Evolutionary conservation across 148 eudicot species (phyloP).

Genomic region (Chenopodium quinoa): DNA sequence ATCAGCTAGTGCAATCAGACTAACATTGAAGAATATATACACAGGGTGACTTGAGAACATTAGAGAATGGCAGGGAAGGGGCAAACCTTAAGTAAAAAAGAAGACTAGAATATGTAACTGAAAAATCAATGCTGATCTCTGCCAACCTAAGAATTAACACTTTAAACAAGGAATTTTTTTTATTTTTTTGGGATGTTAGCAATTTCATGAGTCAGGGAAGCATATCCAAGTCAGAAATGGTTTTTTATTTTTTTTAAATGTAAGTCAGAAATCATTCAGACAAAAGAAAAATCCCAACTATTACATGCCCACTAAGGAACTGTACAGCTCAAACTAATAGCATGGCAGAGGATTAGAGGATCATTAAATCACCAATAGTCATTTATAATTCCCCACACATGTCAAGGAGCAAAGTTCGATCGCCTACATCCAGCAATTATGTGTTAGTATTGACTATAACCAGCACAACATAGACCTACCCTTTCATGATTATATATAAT

Average conservation of each 20-base stretch:
- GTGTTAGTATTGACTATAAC: background rate
- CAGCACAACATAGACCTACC: background rate
- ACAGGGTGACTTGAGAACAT: background rate
- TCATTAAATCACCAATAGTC: background rate
- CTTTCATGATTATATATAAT: too few species aligned
- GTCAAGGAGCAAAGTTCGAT: background rate
- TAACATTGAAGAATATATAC: background rate
- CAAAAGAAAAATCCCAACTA: too few species aligned
- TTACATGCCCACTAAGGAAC: background rate
- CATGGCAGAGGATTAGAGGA: background rate
- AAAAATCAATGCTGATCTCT: background rate
- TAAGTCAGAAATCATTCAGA: background rate
- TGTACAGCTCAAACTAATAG: background rate
- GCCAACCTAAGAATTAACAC: background rate
- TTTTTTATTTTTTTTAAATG: background rate
- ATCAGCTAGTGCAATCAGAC: background rate
- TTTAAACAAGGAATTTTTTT: background rate
- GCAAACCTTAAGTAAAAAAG: background rate
- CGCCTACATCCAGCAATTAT: background rate
- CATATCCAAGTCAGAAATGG: background rate
- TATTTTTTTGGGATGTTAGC: background rate
- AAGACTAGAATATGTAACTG: background rate
- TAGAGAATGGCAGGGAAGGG: background rate
- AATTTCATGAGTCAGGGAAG: background rate
- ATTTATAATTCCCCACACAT: background rate